These are phyloP conservation scores for Neonectria hederae DNA, from an alignment of 2,329 filamentous ascomycete species.

Conservation along the genomic window DNA sequence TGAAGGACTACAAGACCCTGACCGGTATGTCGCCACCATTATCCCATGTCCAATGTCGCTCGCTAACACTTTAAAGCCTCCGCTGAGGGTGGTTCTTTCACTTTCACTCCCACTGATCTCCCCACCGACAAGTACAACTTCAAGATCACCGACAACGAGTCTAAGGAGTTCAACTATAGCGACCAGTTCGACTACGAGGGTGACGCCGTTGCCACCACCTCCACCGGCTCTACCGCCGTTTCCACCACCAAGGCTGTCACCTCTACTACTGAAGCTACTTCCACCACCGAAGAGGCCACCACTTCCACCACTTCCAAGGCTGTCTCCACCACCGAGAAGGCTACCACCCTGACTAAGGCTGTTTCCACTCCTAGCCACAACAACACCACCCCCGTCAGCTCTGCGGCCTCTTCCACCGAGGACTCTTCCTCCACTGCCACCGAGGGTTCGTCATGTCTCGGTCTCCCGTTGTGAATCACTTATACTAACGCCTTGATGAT, in stretches of 20 bases:
- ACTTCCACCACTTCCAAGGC: slow-evolving; percentile 28
- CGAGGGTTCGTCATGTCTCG: slow-evolving; percentile 12
- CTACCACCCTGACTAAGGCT: slow-evolving; percentile 31
- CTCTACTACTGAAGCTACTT: slow-evolving; percentile 23
- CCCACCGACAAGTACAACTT: slow-evolving; percentile 48
- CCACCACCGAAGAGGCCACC: slow-evolving; percentile 32
- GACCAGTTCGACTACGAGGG: slow-evolving; percentile 44
- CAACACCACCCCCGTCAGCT: slow-evolving; percentile 25
- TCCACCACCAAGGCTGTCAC: slow-evolving; percentile 17
- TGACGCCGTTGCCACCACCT: slow-evolving; percentile 28
- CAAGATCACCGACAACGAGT: slow-evolving; percentile 45
- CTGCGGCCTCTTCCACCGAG: slow-evolving; percentile 25
- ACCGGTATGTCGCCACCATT: slow-evolving; percentile 40
- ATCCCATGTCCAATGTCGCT: neutral
- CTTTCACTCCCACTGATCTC: slow-evolving; percentile 41
- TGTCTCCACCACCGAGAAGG: slow-evolving; percentile 20
- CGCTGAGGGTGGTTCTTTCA: slow-evolving; percentile 39
- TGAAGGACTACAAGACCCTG: slow-evolving; percentile 44
- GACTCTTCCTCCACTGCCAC: slow-evolving; percentile 8
- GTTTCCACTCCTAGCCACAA: slow-evolving; percentile 25
- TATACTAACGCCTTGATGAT: neutral
- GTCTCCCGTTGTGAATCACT: fast-evolving
- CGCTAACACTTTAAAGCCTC: slow-evolving; percentile 21
- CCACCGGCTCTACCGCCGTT: slow-evolving; percentile 23
- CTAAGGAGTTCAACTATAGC: slow-evolving; percentile 46